Percentiles rank a stretch among this genome's conserved stretches.
Conservation (phyloP, 768 basidiomycete species). For the Suillus americanus region DNA sequence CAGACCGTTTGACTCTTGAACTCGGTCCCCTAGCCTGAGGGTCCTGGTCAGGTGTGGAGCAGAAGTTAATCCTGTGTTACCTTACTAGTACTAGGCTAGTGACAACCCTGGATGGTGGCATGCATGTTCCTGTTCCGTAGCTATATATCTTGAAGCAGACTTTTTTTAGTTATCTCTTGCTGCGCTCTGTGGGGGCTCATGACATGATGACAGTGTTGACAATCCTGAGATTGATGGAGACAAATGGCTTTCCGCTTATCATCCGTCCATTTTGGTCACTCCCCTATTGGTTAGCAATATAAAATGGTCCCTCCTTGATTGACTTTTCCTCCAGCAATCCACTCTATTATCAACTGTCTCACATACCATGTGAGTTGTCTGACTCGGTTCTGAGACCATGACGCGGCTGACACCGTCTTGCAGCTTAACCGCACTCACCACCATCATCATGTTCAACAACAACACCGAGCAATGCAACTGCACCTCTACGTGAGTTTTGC, state of each 20-base stretch:
- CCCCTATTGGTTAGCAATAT: not conserved
- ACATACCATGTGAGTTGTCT: not conserved
- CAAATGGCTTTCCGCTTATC: not conserved
- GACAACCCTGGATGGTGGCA: too few species aligned
- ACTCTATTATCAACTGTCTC: not conserved
- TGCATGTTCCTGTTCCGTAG: too few species aligned
- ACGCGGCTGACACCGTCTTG: not conserved
- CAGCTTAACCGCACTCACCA: not conserved
- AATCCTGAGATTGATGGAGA: not conserved
- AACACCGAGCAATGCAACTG: constrained; percentile 3
- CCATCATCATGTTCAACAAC: not conserved
- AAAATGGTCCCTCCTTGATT: not conserved
- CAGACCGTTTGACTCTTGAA: too few species aligned
- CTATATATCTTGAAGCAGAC: too few species aligned
- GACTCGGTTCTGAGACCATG: not conserved
- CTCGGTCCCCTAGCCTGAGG: too few species aligned
- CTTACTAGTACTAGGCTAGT: too few species aligned
- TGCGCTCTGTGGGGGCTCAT: not conserved
- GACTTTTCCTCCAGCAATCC: not conserved
- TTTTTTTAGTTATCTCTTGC: not conserved
- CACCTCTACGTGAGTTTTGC: constrained; percentile 3
- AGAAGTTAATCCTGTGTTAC: too few species aligned
- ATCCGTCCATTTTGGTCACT: not conserved
- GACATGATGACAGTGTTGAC: not conserved
- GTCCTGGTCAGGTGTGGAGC: too few species aligned